Conservation (phyloP, 2,329 filamentous ascomycete genomes). For the Myriosclerotinia scirpicola region DNA sequence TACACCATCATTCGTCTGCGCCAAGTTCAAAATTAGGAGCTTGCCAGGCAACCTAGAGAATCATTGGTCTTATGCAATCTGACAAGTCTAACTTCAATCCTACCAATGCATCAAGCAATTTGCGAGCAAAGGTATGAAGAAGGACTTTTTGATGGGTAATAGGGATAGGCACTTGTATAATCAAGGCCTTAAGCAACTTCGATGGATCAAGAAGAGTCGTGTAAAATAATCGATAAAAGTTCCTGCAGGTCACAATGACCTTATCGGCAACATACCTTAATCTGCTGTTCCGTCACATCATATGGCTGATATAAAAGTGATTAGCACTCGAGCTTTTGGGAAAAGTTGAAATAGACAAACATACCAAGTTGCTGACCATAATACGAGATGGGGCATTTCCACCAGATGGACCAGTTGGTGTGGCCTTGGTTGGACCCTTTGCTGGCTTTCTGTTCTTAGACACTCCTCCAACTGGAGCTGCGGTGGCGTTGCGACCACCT, state of each 20-base stretch:
- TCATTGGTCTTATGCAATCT: conserved; percentile 49
- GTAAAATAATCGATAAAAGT: conserved; percentile 70
- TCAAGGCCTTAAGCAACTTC: conserved; percentile 18
- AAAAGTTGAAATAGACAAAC: conserved; percentile 42
- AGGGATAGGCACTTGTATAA: conserved; percentile 28
- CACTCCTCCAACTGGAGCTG: conserved; percentile 78
- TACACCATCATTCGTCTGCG: conserved; percentile 40
- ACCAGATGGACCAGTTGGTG: conserved; percentile 63
- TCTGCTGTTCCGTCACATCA: conserved; percentile 94
- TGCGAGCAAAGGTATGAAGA: conserved; percentile 41
- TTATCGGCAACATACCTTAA: conserved; percentile 99
- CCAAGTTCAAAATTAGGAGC: conserved; percentile 44
- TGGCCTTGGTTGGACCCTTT: conserved; percentile 60
- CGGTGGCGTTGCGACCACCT: conserved; percentile 46
- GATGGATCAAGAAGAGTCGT: conserved; percentile 21
- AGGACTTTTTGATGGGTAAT: conserved; percentile 42
- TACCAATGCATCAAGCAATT: conserved; percentile 40
- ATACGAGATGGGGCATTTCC: conserved; percentile 73
- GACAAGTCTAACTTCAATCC: conserved; percentile 59
- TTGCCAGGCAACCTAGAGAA: conserved; percentile 54
- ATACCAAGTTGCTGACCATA: conserved; percentile 89
- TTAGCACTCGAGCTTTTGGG: conserved; percentile 16
- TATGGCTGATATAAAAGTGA: conserved; percentile 61
- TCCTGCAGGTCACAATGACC: conserved; percentile 63
- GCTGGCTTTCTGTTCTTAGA: conserved; percentile 69